Percentiles rank a stretch among this genome's conserved stretches.
Conservation (phyloP, 768 basidiomycete genomes). For the Pleurotus ostreatus region DNA sequence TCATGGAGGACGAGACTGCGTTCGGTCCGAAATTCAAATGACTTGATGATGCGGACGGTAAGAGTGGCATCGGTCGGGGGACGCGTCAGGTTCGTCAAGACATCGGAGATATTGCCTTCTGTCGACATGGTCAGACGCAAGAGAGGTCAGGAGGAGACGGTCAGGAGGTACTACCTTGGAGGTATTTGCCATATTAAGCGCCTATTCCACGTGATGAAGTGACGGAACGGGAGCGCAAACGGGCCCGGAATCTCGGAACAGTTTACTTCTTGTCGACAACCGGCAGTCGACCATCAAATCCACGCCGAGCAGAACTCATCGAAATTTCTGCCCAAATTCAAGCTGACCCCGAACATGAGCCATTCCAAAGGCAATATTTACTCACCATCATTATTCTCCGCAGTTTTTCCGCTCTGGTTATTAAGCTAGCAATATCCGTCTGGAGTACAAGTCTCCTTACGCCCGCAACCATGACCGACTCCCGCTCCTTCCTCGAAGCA, state of each 20-base stretch:
- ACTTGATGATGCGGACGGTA: slow-evolving; percentile 92
- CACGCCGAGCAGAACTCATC: too few relatives aligned
- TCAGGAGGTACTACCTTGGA: too few relatives aligned
- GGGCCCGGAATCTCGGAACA: too few relatives aligned
- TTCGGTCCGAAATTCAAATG: slow-evolving; percentile 89
- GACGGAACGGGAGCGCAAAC: too few relatives aligned
- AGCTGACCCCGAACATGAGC: not conserved
- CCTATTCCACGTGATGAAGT: too few relatives aligned
- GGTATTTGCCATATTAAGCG: not conserved
- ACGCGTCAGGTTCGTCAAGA: slow-evolving; percentile 59
- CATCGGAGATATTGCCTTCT: slow-evolving; percentile 31
- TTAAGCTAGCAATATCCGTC: not conserved
- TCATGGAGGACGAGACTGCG: slow-evolving; percentile 81
- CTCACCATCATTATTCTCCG: slow-evolving; percentile 1
- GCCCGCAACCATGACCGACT: not conserved
- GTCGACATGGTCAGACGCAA: slow-evolving; percentile 21
- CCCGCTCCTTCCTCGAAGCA: slow-evolving; percentile 48
- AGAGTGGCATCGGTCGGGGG: slow-evolving; percentile 78
- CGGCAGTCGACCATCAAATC: too few relatives aligned
- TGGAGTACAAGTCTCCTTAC: not conserved
- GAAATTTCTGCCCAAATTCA: not conserved
- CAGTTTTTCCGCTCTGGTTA: slow-evolving; percentile 3
- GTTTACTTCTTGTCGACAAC: too few relatives aligned
- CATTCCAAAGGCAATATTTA: slow-evolving; percentile 1
- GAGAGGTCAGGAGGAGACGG: too few relatives aligned